Conservation (phyloP, 805 yeast species). For the Sugiyamaella americana region DNA sequence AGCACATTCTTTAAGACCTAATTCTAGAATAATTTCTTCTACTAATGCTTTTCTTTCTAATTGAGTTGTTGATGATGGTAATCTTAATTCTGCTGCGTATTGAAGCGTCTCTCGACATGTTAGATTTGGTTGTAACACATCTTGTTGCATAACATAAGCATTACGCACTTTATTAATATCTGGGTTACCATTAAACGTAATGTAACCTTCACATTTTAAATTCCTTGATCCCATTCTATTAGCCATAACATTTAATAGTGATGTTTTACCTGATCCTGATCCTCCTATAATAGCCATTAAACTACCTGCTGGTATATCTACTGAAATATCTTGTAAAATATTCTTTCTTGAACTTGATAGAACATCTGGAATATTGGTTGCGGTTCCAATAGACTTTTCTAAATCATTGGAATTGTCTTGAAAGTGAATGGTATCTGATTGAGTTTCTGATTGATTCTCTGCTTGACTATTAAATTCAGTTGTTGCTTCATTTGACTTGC, state of each 20-base stretch:
- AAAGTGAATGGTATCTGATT: neutral
- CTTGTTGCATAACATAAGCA: slow-evolving; percentile 75
- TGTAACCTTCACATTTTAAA: slow-evolving; percentile 24
- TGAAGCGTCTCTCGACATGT: slow-evolving; percentile 65
- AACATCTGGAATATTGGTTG: neutral
- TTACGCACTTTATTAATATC: slow-evolving; percentile 31
- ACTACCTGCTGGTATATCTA: slow-evolving; percentile 36
- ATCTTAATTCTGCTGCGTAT: slow-evolving; percentile 65
- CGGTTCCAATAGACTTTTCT: neutral
- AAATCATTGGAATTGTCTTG: neutral
- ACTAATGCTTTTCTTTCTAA: slow-evolving; percentile 46
- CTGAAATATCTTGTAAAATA: slow-evolving; percentile 7
- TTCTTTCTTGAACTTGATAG: slow-evolving; percentile 5
- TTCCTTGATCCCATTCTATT: slow-evolving; percentile 24
- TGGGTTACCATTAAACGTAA: slow-evolving; percentile 26
- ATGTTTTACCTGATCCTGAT: slow-evolving; percentile 83
- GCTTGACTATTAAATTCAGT: too few relatives aligned
- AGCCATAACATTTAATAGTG: slow-evolving; percentile 52
- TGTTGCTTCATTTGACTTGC: neutral
- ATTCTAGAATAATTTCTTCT: slow-evolving; percentile 51
- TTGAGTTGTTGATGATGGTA: slow-evolving; percentile 43
- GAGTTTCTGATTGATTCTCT: neutral
- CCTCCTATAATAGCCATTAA: slow-evolving; percentile 82
- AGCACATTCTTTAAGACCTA: slow-evolving; percentile 61
- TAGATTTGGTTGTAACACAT: slow-evolving; percentile 61